These are phyloP conservation scores for Aspergillus niger DNA, from an alignment of 2,329 filamentous ascomycete genomes.

Conservation along the genomic window DNA sequence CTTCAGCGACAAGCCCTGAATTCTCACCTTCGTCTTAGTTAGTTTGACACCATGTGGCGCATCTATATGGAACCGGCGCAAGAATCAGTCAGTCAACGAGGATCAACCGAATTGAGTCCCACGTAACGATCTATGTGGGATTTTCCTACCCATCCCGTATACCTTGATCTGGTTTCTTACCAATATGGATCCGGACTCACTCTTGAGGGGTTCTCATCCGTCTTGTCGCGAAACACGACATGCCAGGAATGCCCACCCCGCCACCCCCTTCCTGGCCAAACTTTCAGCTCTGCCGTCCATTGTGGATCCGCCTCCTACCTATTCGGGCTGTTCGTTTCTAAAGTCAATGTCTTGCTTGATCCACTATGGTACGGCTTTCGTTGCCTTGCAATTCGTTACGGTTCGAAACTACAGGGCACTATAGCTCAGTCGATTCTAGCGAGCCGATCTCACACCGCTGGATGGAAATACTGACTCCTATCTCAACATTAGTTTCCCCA, in stretches of 20 bases:
- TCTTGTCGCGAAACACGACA: background rate
- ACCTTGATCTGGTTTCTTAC: background rate
- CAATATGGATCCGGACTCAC: background rate
- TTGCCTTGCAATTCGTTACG: too few species aligned
- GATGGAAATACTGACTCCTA: too few species aligned
- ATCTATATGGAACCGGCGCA: background rate
- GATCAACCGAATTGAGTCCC: too few species aligned
- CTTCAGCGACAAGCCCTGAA: background rate
- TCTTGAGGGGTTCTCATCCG: background rate
- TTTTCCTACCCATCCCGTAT: too few species aligned
- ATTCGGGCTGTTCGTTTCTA: background rate
- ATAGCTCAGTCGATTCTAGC: too few species aligned
- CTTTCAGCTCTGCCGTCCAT: background rate
- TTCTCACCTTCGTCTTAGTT: background rate
- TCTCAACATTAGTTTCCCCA: too few species aligned
- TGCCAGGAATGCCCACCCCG: background rate
- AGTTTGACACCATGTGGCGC: background rate
- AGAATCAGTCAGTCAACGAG: too few species aligned
- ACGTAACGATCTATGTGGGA: too few species aligned
- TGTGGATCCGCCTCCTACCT: background rate
- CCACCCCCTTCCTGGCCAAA: background rate
- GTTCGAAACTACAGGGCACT: too few species aligned
- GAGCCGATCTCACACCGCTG: too few species aligned
- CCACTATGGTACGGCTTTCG: too few species aligned
- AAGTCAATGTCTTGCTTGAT: background rate